phyloP scores from a whole-genome alignment of 257 asterid genomes.

The Penstemon davidsonii region DNA sequence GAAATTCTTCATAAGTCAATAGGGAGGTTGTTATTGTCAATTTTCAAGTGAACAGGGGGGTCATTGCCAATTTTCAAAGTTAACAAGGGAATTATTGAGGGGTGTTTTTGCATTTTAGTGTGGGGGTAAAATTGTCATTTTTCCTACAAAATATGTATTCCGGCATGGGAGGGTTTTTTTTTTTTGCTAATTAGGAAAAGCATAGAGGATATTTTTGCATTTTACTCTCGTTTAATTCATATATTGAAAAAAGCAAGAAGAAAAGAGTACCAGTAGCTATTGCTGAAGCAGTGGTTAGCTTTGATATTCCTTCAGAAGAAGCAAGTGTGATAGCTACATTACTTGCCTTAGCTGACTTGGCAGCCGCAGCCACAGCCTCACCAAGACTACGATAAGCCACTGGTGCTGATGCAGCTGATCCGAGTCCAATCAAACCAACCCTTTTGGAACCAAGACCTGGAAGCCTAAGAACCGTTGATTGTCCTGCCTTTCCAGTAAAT shows the following conservation, averaged over 20 bases:
- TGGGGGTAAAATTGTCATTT: no score
- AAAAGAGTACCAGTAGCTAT: slow-evolving; percentile 64
- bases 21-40: no score
- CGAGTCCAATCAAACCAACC: slow-evolving; percentile 80
- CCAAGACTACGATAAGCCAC: slow-evolving; percentile 77
- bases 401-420: slow-evolving; percentile 53
- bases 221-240: no score
- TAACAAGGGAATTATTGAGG: no score
- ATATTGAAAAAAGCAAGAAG: background rate
- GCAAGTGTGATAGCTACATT: slow-evolving; percentile 84
- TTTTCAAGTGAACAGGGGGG: no score
- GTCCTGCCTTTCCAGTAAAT: slow-evolving; percentile 88
- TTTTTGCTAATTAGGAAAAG: no score
- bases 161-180: no score
- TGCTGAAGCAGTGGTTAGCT: slow-evolving; percentile 76
- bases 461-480: slow-evolving; percentile 75
- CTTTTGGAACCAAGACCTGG: slow-evolving; percentile 80
- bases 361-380: slow-evolving; percentile 87
- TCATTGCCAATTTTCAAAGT: no score
- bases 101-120: no score
- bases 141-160: no score
- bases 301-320: slow-evolving; percentile 56
- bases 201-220: no score
- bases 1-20: no score
- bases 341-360: slow-evolving; percentile 74